Base-by-base conservation (phyloP, 2,329 filamentous ascomycete species). In the Colletotrichum sp. region DNA sequence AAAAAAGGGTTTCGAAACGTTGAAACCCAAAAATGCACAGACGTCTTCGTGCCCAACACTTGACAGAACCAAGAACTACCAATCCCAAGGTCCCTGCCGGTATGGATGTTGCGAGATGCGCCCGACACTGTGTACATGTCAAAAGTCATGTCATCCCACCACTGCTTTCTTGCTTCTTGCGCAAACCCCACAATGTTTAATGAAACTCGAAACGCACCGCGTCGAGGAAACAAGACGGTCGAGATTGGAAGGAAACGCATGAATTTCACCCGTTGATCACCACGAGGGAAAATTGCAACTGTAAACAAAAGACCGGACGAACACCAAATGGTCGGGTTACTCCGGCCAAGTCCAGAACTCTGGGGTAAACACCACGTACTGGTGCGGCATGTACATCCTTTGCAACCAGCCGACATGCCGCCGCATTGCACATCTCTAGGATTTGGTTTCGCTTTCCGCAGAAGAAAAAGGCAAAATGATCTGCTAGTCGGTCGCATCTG, bases 101-200 rank as follows among this genome's bases (percentile, higher is more conserved):
- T 59, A 27, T 44, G 36, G 66, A 11, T 52, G 44, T 13, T 52
- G n/a, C n/a, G n/a, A 52, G n/a, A 52, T 52, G 44, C 36, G 44
- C n/a, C n/a, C n/a, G 66, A 29, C 68, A 52, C 57, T 70, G 57
- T 63, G 68, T 70, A 63, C 68, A 70, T 69, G 52, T 69, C 66
- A 69, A 69, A 69, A 22, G 27, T 52, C 27, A 66, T 66, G 64
- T 39, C 64, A 66, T 66, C 39, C 64, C 64, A 36, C 52, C 52
- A 32, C 27, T 27, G 63, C 13, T 59, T 36, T 29, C 49, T 39
- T 52, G 44, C 44, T 52, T 52, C 44, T 52, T 52, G 44, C 44
- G 44, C 44, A 52, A 52, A 52, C 52, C 66, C 49, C 66, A 55
- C 66, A 69, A 69, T 44, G 36, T 69, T 55, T 55, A 25, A 19